phyloP scores from a whole-genome alignment of 1,284 basidiomycete genomes.

The Agroathelia rolfsii region DNA sequence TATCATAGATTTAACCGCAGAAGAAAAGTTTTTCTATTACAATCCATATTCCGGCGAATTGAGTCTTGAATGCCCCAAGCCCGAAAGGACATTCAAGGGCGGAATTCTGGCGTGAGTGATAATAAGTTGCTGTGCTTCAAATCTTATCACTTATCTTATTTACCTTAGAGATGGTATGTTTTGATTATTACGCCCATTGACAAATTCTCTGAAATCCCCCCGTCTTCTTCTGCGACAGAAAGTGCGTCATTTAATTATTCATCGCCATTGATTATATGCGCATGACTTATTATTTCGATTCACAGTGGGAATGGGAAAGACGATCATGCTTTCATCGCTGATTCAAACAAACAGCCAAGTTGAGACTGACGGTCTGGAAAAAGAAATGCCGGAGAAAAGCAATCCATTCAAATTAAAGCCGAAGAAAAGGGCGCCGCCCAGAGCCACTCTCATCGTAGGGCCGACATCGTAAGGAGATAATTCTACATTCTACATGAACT shows the following conservation, averaged over 20 bases:
- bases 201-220: constrained; percentile 5
- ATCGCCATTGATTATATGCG: too few species aligned
- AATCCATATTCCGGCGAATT: constrained; percentile 92
- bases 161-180: constrained; percentile 56
- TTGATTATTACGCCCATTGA: constrained; percentile 4
- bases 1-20: constrained; percentile 59
- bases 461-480: too few species aligned
- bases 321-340: constrained; percentile 89
- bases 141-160: too few species aligned
- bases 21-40: constrained; percentile 73
- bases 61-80: constrained; percentile 77
- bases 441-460: constrained; percentile 88
- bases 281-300: constrained; percentile 3
- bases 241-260: constrained; percentile 25
- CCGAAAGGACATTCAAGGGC: constrained; percentile 72
- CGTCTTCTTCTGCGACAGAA: constrained; percentile 22
- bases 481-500: too few species aligned
- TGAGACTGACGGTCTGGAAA: constrained; percentile 24
- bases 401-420: constrained; percentile 23
- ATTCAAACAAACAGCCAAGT: constrained; percentile 70
- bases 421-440: constrained; percentile 32
- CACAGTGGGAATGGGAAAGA: constrained; percentile 92
- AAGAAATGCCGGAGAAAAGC: constrained; percentile 31
- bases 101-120: constrained; percentile 87
- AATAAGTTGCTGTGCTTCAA: too few species aligned